These are phyloP conservation scores for Cardiospermum halicacabum DNA, from an alignment of 345 rosid genomes.

Conservation along the genomic window DNA sequence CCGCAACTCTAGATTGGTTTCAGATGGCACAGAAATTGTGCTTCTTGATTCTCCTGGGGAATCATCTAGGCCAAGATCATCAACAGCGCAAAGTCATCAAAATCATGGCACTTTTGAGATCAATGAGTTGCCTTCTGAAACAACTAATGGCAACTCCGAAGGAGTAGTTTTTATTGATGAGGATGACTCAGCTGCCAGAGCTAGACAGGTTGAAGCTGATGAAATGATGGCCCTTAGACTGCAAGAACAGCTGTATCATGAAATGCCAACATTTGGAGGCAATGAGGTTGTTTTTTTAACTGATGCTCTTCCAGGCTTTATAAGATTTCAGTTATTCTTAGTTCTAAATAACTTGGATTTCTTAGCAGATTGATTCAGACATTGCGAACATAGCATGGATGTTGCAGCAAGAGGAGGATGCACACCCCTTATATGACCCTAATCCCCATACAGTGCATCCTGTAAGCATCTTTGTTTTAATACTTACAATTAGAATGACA, in stretches of 20 bases:
- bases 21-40: slow-evolving; percentile 40
- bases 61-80: slow-evolving; percentile 55
- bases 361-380: slow-evolving; percentile 54
- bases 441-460: slow-evolving; percentile 20
- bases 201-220: slow-evolving; percentile 89
- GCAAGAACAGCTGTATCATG: slow-evolving; percentile 84
- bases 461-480: slow-evolving; percentile 34
- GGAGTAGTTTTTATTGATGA: slow-evolving; percentile 24
- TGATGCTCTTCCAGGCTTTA: neutral
- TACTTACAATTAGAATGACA: neutral
- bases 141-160: slow-evolving; percentile 19
- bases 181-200: slow-evolving; percentile 45
- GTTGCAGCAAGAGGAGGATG: slow-evolving; percentile 61
- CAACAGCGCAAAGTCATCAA: slow-evolving; percentile 31
- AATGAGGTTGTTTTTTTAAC: slow-evolving; percentile 42
- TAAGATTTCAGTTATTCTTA: slow-evolving; percentile 7
- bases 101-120: slow-evolving; percentile 25
- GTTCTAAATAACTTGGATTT: slow-evolving; percentile 8
- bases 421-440: slow-evolving; percentile 27
- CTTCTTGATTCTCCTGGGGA: slow-evolving; percentile 51
- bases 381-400: slow-evolving; percentile 52
- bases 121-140: slow-evolving; percentile 43
- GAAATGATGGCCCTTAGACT: slow-evolving; percentile 81
- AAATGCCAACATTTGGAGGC: slow-evolving; percentile 28
- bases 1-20: slow-evolving; percentile 27